Evolutionary conservation across 768 basidiomycete genomes (phyloP).

Genomic region (Sutorius australiensis): DNA sequence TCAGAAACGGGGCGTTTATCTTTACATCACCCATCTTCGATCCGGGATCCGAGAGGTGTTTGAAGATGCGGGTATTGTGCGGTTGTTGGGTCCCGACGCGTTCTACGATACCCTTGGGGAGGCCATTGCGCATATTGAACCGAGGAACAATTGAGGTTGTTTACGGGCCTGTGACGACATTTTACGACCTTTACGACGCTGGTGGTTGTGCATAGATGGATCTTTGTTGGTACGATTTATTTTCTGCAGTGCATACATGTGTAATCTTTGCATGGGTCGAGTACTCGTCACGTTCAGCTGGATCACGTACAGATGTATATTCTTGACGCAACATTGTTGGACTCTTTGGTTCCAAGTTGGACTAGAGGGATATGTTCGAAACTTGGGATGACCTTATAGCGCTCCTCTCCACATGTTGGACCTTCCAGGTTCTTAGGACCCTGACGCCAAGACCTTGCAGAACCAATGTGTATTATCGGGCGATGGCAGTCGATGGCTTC

Average conservation of each 20-base stretch:
- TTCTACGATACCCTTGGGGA: conserved; percentile 43
- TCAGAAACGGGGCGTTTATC: conserved; percentile 41
- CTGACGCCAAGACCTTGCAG: too few relatives aligned
- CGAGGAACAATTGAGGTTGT: conserved; percentile 7
- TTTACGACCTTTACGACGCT: neutral
- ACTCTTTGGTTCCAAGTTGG: too few relatives aligned
- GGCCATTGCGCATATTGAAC: conserved; percentile 39
- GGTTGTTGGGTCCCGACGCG: conserved; percentile 40
- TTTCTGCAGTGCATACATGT: too few relatives aligned
- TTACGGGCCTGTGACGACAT: neutral
- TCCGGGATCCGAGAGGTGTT: conserved; percentile 35
- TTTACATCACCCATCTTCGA: conserved; percentile 48
- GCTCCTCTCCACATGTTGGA: too few relatives aligned
- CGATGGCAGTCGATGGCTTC: too few relatives aligned
- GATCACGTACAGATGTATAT: neutral
- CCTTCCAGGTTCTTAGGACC: too few relatives aligned
- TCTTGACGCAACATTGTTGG: neutral
- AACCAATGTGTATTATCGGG: too few relatives aligned
- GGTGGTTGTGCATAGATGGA: neutral
- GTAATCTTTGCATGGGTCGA: neutral
- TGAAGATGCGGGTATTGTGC: conserved; percentile 42
- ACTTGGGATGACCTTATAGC: too few relatives aligned
- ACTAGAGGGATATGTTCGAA: too few relatives aligned
- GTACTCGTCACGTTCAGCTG: neutral
- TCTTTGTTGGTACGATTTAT: neutral